phyloP scores from a whole-genome alignment of 441 rosid species.

The Manihot esculenta region DNA sequence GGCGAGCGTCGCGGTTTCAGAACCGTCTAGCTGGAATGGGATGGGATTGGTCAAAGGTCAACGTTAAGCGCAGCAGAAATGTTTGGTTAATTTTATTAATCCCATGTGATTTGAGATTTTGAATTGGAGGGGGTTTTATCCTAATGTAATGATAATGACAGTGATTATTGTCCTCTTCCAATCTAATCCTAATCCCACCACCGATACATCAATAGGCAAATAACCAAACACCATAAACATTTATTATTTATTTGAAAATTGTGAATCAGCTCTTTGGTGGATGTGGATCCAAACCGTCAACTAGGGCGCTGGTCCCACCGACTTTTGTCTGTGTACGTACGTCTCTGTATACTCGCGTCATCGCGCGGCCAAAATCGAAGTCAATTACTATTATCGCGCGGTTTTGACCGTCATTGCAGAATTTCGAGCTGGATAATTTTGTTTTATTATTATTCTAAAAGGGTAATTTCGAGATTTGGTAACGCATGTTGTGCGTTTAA shows the following conservation, averaged over 20 bases:
- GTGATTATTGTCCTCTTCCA: neutral
- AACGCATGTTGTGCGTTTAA: neutral
- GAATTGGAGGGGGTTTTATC: neutral
- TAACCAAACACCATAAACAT: neutral
- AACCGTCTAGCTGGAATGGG: slow-evolving; percentile 11
- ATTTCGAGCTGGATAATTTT: neutral
- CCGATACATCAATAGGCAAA: neutral
- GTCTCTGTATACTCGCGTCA: slow-evolving; percentile 24
- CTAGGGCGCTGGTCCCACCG: slow-evolving; percentile 32
- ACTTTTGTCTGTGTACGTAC: slow-evolving; percentile 17
- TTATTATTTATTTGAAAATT: neutral
- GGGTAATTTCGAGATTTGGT: neutral
- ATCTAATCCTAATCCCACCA: neutral
- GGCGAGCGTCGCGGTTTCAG: slow-evolving; percentile 15
- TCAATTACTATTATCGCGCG: neutral
- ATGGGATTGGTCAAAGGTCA: slow-evolving; percentile 14
- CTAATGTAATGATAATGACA: slow-evolving; percentile 22
- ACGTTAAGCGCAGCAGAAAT: neutral
- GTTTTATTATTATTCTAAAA: neutral
- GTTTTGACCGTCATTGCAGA: slow-evolving; percentile 25
- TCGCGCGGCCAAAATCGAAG: slow-evolving; percentile 23
- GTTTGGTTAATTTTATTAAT: neutral
- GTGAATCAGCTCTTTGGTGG: slow-evolving; percentile 25
- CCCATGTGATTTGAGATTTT: neutral
- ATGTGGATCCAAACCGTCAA: slow-evolving; percentile 25